Percentiles rank a stretch among this genome's conserved stretches.
Evolutionary conservation across 2,329 filamentous ascomycete species (phyloP).

Genomic region (Epichloe uncinata): DNA sequence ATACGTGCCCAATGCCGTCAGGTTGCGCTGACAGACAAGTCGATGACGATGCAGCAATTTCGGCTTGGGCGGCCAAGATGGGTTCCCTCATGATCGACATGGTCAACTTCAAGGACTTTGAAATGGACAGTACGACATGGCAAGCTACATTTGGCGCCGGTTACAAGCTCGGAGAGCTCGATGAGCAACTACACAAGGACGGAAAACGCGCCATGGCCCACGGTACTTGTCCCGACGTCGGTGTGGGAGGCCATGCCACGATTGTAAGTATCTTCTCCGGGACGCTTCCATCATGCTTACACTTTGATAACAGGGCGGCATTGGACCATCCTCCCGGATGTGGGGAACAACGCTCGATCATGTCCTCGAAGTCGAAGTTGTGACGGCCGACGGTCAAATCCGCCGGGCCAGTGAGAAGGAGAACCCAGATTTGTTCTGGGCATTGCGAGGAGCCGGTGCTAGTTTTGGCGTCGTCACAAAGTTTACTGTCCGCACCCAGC

Average conservation of each 20-base stretch:
- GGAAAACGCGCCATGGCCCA: slow-evolving; percentile 46
- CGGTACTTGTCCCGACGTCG: slow-evolving; percentile 45
- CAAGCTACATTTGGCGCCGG: slow-evolving; percentile 42
- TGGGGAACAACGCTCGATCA: slow-evolving; percentile 45
- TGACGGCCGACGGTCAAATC: slow-evolving; percentile 41
- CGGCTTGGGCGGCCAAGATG: slow-evolving; percentile 36
- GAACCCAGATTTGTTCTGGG: slow-evolving; percentile 43
- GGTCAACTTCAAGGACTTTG: slow-evolving; percentile 36
- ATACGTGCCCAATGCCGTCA: too few relatives aligned
- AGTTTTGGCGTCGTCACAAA: slow-evolving; percentile 44
- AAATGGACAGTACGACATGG: slow-evolving; percentile 38
- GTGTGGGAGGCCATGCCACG: slow-evolving; percentile 42
- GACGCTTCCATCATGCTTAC: background rate
- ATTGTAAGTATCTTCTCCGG: slow-evolving; percentile 25
- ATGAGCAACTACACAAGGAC: slow-evolving; percentile 33
- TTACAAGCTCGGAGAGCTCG: slow-evolving; percentile 37
- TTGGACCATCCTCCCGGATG: slow-evolving; percentile 45
- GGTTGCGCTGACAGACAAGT: too few relatives aligned
- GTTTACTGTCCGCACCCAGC: slow-evolving; percentile 42
- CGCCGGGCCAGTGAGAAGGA: slow-evolving; percentile 30
- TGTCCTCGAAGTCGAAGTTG: slow-evolving; percentile 40
- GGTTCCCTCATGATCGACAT: slow-evolving; percentile 42
- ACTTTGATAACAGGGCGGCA: slow-evolving; percentile 31
- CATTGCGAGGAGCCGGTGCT: slow-evolving; percentile 41
- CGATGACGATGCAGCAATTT: slow-evolving; percentile 18